Conservation (phyloP, 306 rosid species). For the Vigna mungo region DNA sequence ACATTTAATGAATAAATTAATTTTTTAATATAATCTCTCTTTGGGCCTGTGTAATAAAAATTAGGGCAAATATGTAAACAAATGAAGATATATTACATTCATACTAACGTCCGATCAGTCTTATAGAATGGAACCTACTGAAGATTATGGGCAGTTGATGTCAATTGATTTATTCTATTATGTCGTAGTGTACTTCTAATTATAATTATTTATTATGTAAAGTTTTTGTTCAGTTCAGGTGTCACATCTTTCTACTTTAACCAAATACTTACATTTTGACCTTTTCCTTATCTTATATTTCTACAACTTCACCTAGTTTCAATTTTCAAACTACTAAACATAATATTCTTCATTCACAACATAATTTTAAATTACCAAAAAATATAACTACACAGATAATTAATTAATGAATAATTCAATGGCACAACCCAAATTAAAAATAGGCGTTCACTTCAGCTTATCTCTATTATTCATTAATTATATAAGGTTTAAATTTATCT, state of each 20-base stretch:
- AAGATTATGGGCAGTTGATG: neutral
- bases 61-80: neutral
- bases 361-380: no score
- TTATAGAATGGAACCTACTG: neutral
- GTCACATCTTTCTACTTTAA: slow-evolving; percentile 3
- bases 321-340: neutral
- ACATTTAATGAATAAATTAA: no score
- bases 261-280: neutral
- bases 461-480: no score
- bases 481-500: no score
- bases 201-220: neutral
- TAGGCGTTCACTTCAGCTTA: no score
- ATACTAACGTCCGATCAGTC: neutral
- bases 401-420: neutral
- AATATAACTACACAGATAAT: no score
- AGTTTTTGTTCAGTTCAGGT: neutral
- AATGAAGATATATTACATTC: neutral
- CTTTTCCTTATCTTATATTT: neutral
- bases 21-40: slow-evolving; percentile 18
- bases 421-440: neutral
- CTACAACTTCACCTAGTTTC: neutral
- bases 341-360: neutral
- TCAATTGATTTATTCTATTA: neutral
- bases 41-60: slow-evolving; percentile 10
- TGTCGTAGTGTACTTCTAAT: neutral